Percentiles rank a stretch among this genome's conserved stretches.
These are phyloP conservation scores for Rhizomucor miehei DNA, from an alignment of 371 early-diverging fungal genomes.

Conservation along the genomic window DNA sequence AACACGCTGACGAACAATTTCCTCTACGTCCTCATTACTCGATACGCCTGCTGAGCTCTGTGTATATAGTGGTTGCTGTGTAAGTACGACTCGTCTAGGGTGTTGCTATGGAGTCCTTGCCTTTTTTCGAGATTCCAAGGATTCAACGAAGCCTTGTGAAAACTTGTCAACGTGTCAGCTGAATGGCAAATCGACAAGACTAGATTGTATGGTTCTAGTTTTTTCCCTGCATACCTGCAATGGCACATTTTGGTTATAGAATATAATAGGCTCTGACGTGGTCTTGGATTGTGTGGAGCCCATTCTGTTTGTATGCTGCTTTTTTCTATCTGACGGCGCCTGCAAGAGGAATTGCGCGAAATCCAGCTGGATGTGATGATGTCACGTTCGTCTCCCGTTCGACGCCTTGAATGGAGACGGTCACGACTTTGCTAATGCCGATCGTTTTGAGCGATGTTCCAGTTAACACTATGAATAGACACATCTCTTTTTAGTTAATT, in stretches of 20 bases:
- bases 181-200: no score
- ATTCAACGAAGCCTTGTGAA: constrained; percentile 34
- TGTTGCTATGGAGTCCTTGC: constrained; percentile 15
- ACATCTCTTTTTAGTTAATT: no score
- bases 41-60: constrained; percentile 10
- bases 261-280: constrained; percentile 38
- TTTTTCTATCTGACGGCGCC: no score
- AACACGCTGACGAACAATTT: constrained; percentile 42
- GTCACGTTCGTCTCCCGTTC: no score
- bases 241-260: constrained; percentile 46
- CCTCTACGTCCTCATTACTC: constrained; percentile 40
- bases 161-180: constrained; percentile 13
- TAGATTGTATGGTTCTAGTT: no score
- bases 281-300: constrained; percentile 46
- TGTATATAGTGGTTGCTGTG: neutral
- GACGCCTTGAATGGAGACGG: no score
- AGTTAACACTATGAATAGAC: no score
- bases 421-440: no score
- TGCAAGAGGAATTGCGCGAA: no score
- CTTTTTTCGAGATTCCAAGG: constrained; percentile 29
- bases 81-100: no score
- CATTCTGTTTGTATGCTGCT: constrained; percentile 27
- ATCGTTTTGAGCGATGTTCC: no score
- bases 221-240: constrained; percentile 28
- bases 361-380: no score